Percentiles rank a stretch among this genome's conserved stretches.
phyloP scores from a whole-genome alignment of 108 stramenopile genomes.

The Hondaea fermentalgiana region DNA sequence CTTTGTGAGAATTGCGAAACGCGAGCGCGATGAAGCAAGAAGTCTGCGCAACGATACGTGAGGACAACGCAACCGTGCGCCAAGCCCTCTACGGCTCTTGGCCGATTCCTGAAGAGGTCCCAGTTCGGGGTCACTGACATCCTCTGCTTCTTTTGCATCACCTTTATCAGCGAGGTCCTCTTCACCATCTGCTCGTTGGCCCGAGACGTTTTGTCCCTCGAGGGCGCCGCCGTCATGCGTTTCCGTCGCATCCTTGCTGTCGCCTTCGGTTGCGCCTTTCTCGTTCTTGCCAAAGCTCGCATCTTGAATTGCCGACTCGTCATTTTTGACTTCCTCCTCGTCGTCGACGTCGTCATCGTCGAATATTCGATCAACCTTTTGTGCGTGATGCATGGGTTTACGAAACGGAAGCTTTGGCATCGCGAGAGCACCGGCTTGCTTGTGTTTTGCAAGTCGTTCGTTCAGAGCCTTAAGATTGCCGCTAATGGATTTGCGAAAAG shows the following conservation, averaged over 20 bases:
- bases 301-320: conserved; percentile 49
- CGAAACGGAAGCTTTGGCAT: conserved; percentile 8
- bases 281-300: too few relatives aligned
- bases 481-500: not conserved
- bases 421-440: not conserved
- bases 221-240: too few relatives aligned
- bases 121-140: not conserved
- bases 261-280: conserved; percentile 26
- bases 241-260: too few relatives aligned
- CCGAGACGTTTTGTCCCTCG: too few relatives aligned
- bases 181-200: too few relatives aligned
- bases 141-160: not conserved
- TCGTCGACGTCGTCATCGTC: conserved; percentile 18
- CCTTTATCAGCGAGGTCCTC: not conserved
- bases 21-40: too few relatives aligned
- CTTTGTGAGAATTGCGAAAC: too few relatives aligned
- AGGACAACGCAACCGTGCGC: too few relatives aligned
- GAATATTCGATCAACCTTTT: conserved; percentile 7
- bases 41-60: too few relatives aligned
- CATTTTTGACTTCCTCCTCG: conserved; percentile 49
- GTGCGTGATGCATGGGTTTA: not conserved
- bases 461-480: not conserved
- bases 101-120: not conserved
- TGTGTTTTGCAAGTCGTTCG: not conserved
- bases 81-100: not conserved